Evolutionary conservation across 179 eudicot species (phyloP), one percentile per base, ranked within the genome.

Genomic region (Sideroxylon spinosum): DNA sequence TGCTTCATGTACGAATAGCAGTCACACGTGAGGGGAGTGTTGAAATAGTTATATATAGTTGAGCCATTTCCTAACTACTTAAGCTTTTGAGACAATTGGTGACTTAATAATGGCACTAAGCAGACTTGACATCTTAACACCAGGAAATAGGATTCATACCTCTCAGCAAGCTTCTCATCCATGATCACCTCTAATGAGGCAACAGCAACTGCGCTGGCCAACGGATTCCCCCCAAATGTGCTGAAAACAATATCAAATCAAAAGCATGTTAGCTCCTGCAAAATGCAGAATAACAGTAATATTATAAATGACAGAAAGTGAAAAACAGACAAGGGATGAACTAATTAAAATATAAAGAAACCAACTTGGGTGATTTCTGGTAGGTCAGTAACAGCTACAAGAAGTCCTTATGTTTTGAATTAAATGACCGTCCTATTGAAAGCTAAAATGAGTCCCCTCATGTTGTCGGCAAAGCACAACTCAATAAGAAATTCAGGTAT

Each of bases 161-260:
- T 95, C 80, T 93, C 92, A 26, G 86, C 91, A 75, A 95, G 97
- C 77, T 87, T 85, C 85, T 95, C 99, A 22, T 93, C 94, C 82
- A 68, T 83, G 70, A 93, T 84, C 78, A 95, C 99, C 78, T 95
- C 90, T 67, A 95, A 85, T 71, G 99, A 91, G 9, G 98, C 97
- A 80, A 92, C 82, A 76, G 93, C 99, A 81, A 95, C 92, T 66
- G 92, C 93, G 85, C 97, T 93, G 49, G 94, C 99, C 89, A 95
- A 87, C 65, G 99, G 97, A 84, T 93, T 95, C 73, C 99, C 99
- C 10, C 99, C 99, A 84, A 95, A 95, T 62, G 99, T 95, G 88
- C 99, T 95, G 90, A 76, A 81, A 71, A 63, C 61, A 19, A 9
- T 8, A 50, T 29, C 44, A 20, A 77, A 68, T 73, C 55, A 66